These are phyloP conservation scores for Fusarium torreyae DNA, from an alignment of 2,329 filamentous ascomycete species.

Conservation along the genomic window DNA sequence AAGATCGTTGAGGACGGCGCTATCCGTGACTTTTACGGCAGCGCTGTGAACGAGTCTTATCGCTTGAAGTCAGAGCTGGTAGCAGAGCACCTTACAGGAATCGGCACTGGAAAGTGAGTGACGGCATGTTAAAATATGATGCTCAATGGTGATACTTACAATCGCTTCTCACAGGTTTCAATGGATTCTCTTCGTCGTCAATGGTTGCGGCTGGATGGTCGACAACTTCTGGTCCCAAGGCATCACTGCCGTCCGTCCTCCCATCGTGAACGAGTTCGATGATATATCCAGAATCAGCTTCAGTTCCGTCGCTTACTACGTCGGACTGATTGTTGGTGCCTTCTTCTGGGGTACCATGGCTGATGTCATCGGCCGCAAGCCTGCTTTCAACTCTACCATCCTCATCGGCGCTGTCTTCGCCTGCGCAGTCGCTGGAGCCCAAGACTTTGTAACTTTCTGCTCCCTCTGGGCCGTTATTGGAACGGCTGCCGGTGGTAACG, in stretches of 20 bases:
- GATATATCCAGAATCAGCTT: slow-evolving; percentile 51
- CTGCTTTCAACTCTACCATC: slow-evolving; percentile 63
- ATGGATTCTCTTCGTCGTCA: slow-evolving; percentile 62
- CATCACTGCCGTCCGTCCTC: slow-evolving; percentile 53
- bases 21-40: slow-evolving; percentile 8
- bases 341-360: slow-evolving; percentile 62
- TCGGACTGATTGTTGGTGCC: slow-evolving; percentile 62
- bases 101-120: slow-evolving; percentile 13
- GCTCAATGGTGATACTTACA: not conserved
- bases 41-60: slow-evolving; percentile 15
- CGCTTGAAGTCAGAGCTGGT: slow-evolving; percentile 13
- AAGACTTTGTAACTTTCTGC: slow-evolving; percentile 72
- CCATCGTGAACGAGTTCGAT: slow-evolving; percentile 55
- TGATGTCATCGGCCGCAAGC: slow-evolving; percentile 60
- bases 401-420: slow-evolving; percentile 68
- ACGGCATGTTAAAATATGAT: no score
- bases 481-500: slow-evolving; percentile 60
- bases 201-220: slow-evolving; percentile 63
- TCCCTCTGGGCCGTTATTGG: slow-evolving; percentile 59
- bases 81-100: slow-evolving; percentile 3
- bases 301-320: slow-evolving; percentile 55
- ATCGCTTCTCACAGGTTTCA: slow-evolving; percentile 51
- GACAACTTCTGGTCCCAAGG: slow-evolving; percentile 55
- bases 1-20: slow-evolving; percentile 9
- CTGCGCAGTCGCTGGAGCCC: slow-evolving; percentile 69